Evolutionary conservation across 2,329 filamentous ascomycete species (phyloP).

Genomic region (Colletotrichum somersetense): DNA sequence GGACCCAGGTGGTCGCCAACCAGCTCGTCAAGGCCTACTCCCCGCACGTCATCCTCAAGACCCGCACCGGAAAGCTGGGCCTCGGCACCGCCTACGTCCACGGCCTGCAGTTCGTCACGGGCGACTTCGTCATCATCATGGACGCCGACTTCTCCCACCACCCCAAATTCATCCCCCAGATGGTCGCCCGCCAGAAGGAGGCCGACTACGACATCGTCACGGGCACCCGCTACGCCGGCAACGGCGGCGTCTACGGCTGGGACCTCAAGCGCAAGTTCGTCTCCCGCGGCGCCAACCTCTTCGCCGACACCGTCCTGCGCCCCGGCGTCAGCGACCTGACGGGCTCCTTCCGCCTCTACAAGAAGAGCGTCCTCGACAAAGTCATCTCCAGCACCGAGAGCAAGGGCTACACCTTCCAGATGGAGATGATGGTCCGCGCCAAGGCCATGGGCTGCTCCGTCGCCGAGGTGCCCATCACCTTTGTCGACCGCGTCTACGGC

Average conservation of each 20-base stretch:
- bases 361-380: constrained; percentile 88
- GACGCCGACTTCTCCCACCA: constrained; percentile 99
- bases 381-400: constrained; percentile 92
- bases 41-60: constrained; percentile 84
- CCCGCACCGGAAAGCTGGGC: constrained; percentile 94
- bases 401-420: constrained; percentile 99
- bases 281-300: constrained; percentile 89
- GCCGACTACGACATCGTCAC: constrained; percentile 96
- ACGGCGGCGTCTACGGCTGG: constrained; percentile 95
- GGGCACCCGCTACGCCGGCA: constrained; percentile 90
- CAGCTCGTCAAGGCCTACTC: constrained; percentile 91
- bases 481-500: constrained; percentile 95
- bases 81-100: constrained; percentile 97
- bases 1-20: constrained; percentile 89
- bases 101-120: constrained; percentile 88
- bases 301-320: constrained; percentile 92
- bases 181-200: constrained; percentile 84
- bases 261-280: constrained; percentile 92
- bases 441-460: constrained; percentile 97
- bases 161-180: constrained; percentile 97
- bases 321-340: constrained; percentile 97
- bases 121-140: constrained; percentile 99
- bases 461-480: constrained; percentile 94
- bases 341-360: constrained; percentile 94
- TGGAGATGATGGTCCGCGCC: constrained; percentile 99